Conservation (phyloP, 1,284 basidiomycete genomes). For the Puccinia coronata region DNA sequence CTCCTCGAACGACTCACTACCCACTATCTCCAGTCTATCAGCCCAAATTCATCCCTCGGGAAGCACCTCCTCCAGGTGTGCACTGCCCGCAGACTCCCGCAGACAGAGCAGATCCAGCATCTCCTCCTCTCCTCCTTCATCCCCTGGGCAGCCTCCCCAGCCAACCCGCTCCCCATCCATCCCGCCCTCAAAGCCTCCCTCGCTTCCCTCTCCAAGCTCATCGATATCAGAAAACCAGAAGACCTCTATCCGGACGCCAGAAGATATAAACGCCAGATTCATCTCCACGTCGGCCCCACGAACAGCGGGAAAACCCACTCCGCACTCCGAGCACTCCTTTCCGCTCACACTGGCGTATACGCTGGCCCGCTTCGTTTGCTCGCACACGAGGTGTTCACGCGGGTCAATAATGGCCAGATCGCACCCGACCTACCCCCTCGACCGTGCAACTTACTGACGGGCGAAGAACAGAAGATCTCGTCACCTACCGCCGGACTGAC, state of each 20-base stretch:
- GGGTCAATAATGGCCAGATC: conserved; percentile 86
- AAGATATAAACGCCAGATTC: conserved; percentile 70
- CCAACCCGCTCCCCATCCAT: background rate
- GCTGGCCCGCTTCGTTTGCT: conserved; percentile 88
- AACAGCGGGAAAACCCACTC: conserved; percentile 97
- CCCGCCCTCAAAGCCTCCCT: conserved; percentile 3
- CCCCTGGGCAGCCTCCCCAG: conserved; percentile 11
- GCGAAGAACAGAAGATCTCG: conserved; percentile 82
- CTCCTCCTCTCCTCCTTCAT: conserved; percentile 20
- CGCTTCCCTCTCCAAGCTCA: conserved; percentile 50
- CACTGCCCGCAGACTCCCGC: too few species aligned
- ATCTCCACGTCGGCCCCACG: conserved; percentile 95
- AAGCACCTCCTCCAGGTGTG: background rate
- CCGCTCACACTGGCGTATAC: conserved; percentile 74
- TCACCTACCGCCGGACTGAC: conserved; percentile 66
- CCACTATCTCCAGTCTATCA: background rate
- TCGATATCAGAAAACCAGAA: conserved; percentile 59
- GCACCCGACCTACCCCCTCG: conserved; percentile 62
- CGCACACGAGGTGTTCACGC: conserved; percentile 91
- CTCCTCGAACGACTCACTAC: background rate
- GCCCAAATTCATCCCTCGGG: background rate
- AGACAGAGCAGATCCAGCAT: background rate
- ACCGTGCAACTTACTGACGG: conserved; percentile 85
- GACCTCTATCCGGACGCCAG: conserved; percentile 60
- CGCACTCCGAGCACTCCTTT: conserved; percentile 82